Evolutionary conservation across 345 rosid species (phyloP).

Genomic region (Eucalyptus cloeziana): DNA sequence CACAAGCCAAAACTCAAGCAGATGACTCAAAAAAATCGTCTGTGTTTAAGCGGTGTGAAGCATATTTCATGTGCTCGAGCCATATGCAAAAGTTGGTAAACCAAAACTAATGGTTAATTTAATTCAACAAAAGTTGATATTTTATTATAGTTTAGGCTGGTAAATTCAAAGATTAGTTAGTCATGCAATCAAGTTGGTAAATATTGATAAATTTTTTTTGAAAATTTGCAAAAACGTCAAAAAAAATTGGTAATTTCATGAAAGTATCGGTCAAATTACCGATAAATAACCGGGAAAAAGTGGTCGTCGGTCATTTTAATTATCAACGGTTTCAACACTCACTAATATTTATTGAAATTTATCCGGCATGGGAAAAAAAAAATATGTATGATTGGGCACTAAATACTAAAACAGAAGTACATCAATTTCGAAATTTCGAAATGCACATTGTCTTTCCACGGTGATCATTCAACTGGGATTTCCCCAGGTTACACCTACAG

Average conservation of each 20-base stretch:
- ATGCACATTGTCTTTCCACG: background rate
- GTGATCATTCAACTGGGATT: background rate
- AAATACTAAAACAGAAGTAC: background rate
- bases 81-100: background rate
- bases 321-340: background rate
- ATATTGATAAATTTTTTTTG: background rate
- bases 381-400: background rate
- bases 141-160: background rate
- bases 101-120: background rate
- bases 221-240: fast-evolving
- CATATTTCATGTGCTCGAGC: background rate
- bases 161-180: background rate
- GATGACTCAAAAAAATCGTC: background rate
- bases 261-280: background rate
- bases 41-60: background rate
- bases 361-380: background rate
- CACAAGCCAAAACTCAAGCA: background rate
- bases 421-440: background rate
- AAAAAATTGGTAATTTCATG: background rate
- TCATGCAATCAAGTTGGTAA: background rate
- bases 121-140: background rate
- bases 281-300: background rate
- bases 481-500: background rate
- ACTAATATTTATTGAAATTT: background rate
- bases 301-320: background rate